Evolutionary conservation across 345 rosid genomes (phyloP).

Genomic region (Dipteronia sinensis): DNA sequence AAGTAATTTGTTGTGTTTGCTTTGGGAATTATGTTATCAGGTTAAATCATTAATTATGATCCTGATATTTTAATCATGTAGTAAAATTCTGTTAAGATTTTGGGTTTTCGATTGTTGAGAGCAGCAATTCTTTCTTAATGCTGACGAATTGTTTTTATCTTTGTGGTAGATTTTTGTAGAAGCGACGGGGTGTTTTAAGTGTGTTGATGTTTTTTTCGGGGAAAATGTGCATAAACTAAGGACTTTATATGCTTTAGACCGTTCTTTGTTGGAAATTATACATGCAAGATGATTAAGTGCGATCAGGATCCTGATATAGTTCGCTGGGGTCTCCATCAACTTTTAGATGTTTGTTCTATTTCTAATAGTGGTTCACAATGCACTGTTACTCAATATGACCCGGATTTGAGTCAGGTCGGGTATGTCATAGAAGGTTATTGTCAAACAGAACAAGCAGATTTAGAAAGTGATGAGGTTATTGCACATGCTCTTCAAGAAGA

Average conservation of each 20-base stretch:
- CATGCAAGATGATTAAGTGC: constrained; percentile 33
- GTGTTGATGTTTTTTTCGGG: too few relatives aligned
- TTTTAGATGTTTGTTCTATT: constrained; percentile 56
- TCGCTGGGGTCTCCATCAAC: constrained; percentile 77
- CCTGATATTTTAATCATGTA: too few relatives aligned
- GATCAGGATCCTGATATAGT: constrained; percentile 71
- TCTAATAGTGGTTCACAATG: constrained; percentile 51
- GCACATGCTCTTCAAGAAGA: constrained; percentile 81
- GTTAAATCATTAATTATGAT: too few relatives aligned
- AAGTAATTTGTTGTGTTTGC: not conserved
- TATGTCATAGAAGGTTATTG: constrained; percentile 59
- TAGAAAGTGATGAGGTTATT: constrained; percentile 77
- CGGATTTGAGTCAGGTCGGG: constrained; percentile 45
- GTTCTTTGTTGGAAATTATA: constrained; percentile 4
- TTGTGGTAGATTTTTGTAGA: too few relatives aligned
- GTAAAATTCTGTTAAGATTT: too few relatives aligned
- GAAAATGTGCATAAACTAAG: not conserved
- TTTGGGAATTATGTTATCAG: not conserved
- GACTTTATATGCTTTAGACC: not conserved
- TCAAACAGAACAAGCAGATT: constrained; percentile 29
- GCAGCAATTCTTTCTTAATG: not conserved
- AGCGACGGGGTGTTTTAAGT: too few relatives aligned
- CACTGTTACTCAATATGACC: constrained; percentile 53
- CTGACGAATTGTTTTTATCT: not conserved
- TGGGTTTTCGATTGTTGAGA: too few relatives aligned